Percentiles rank a stretch among this genome's conserved stretches.
Evolutionary conservation across 176 grass and related monocot species (phyloP).

Genomic region (bread wheat (Triticum aestivum)): DNA sequence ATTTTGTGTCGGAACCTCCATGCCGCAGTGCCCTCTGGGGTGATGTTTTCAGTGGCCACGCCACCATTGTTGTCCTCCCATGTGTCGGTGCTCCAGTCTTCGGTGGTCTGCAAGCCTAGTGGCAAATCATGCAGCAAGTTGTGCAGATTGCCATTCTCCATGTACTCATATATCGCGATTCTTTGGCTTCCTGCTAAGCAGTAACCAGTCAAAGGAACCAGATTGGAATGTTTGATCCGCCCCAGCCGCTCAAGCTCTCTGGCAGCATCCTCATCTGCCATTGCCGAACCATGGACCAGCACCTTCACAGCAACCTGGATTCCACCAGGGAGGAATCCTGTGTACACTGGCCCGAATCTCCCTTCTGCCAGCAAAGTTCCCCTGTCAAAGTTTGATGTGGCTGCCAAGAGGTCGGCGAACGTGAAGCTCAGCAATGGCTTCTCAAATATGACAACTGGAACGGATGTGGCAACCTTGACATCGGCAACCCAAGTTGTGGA

Average conservation of each 20-base stretch:
- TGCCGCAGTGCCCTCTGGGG: conserved; percentile 61
- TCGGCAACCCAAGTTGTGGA: conserved; percentile 91
- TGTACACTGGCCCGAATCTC: conserved; percentile 84
- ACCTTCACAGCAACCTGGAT: conserved; percentile 92
- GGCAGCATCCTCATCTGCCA: conserved; percentile 71
- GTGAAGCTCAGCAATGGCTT: conserved; percentile 86
- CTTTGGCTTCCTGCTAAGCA: conserved; percentile 85
- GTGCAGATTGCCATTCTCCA: conserved; percentile 95
- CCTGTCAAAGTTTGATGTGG: conserved; percentile 84
- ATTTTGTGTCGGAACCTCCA: conserved; percentile 95
- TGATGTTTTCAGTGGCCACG: conserved; percentile 52
- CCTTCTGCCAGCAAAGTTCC: conserved; percentile 92
- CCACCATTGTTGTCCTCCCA: conserved; percentile 73
- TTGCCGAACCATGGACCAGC: conserved; percentile 64
- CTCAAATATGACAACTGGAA: conserved; percentile 93
- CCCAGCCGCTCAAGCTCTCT: conserved; percentile 85
- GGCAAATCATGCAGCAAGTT: conserved; percentile 92
- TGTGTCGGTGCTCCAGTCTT: conserved; percentile 96
- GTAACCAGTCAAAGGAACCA: conserved; percentile 88
- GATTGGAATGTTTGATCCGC: conserved; percentile 82
- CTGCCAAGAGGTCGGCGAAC: conserved; percentile 75
- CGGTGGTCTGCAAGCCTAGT: conserved; percentile 75
- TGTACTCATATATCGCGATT: conserved; percentile 95
- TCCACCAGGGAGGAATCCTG: conserved; percentile 81
- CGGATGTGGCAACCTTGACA: conserved; percentile 84